Conservation (phyloP, 1,139 yeast species). For the Kodamaea sp. region DNA sequence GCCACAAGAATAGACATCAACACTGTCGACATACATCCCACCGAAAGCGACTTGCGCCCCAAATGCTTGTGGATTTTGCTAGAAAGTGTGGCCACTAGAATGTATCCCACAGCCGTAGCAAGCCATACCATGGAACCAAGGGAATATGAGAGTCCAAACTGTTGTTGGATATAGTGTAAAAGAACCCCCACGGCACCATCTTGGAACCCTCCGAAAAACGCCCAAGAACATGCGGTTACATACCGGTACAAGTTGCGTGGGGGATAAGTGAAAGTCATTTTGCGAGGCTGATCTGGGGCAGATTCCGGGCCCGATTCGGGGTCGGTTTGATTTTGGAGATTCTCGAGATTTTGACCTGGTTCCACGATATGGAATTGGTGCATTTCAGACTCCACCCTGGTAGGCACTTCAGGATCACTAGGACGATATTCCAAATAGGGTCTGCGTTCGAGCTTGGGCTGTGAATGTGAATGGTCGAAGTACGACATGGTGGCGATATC, state of each 20-base stretch:
- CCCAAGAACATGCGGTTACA: slow-evolving; percentile 41
- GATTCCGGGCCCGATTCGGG: too few species aligned
- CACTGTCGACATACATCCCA: slow-evolving; percentile 37
- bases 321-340: too few species aligned
- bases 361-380: neutral
- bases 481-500: slow-evolving; percentile 3
- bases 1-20: slow-evolving; percentile 40
- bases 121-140: slow-evolving; percentile 49
- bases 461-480: slow-evolving; percentile 6
- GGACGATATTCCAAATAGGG: slow-evolving; percentile 12
- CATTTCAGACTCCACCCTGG: too few species aligned
- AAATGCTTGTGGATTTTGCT: slow-evolving; percentile 33
- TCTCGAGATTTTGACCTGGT: too few species aligned
- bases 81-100: slow-evolving; percentile 37
- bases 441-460: slow-evolving; percentile 7
- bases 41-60: slow-evolving; percentile 37
- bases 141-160: slow-evolving; percentile 40
- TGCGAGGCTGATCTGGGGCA: slow-evolving; percentile 1
- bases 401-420: slow-evolving; percentile 10
- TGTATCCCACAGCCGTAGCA: slow-evolving; percentile 43
- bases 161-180: slow-evolving; percentile 40
- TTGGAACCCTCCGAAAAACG: slow-evolving; percentile 22
- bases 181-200: slow-evolving; percentile 51
- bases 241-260: slow-evolving; percentile 44
- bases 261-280: slow-evolving; percentile 36